Conservation (phyloP, 1,284 basidiomycete genomes). For the Lignosus rhinocerotis region DNA sequence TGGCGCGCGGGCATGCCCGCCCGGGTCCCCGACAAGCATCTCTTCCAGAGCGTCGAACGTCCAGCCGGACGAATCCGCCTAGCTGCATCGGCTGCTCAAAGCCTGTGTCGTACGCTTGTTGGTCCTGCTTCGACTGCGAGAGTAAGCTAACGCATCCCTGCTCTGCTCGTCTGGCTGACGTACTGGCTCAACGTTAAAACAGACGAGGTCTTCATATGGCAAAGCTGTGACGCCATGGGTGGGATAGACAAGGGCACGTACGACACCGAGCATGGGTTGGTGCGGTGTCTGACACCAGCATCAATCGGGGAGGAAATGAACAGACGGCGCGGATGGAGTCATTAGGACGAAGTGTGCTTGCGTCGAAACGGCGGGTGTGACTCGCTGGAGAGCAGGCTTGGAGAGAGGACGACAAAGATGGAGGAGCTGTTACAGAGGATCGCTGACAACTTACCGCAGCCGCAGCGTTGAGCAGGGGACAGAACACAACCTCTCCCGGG, state of each 20-base stretch:
- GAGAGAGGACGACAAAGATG: constrained; percentile 1
- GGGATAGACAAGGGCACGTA: not conserved
- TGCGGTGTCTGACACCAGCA: constrained; percentile 17
- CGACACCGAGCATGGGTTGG: constrained; percentile 20
- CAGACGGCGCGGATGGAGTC: constrained; percentile 18
- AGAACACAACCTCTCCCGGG: too few relatives aligned
- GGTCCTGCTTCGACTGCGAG: constrained; percentile 31
- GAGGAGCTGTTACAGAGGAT: constrained; percentile 7
- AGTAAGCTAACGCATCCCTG: not conserved
- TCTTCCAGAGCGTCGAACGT: not conserved
- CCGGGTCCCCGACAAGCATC: not conserved
- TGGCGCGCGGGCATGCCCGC: too few relatives aligned
- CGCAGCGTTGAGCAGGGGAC: too few relatives aligned
- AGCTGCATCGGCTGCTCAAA: constrained; percentile 14
- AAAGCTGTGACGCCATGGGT: constrained; percentile 13
- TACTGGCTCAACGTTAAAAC: not conserved
- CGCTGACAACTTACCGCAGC: not conserved
- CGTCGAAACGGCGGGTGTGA: constrained; percentile 19
- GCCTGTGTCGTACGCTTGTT: constrained; percentile 23
- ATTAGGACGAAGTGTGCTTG: constrained; percentile 22
- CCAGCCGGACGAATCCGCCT: not conserved
- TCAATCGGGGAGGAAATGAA: not conserved
- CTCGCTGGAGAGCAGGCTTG: not conserved
- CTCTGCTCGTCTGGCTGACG: not conserved
- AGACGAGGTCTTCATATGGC: constrained; percentile 18